These are phyloP conservation scores for Ceratobasidium sp. DNA, from an alignment of 1,284 basidiomycete genomes.

Conservation along the genomic window DNA sequence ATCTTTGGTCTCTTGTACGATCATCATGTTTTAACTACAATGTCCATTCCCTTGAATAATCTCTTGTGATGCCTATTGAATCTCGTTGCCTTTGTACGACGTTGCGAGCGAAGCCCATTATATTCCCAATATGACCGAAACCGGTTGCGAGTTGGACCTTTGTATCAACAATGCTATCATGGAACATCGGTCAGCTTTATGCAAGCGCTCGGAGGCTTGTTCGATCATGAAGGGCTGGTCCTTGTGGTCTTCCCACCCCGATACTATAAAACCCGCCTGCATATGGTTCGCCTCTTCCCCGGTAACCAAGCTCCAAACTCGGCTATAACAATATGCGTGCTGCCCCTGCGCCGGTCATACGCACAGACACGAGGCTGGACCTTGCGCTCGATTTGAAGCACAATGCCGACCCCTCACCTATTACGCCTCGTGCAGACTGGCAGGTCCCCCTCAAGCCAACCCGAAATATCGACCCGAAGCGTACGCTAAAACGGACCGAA, in stretches of 20 bases:
- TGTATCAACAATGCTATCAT: slow-evolving; percentile 17
- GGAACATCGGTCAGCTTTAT: not conserved
- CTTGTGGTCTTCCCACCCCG: slow-evolving; percentile 6
- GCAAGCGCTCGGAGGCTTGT: not conserved
- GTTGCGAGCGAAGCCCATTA: not conserved
- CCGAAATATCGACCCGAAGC: not conserved
- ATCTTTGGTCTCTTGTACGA: slow-evolving; percentile 30
- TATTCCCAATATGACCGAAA: slow-evolving; percentile 13
- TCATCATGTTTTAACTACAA: slow-evolving; percentile 38
- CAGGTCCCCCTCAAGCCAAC: not conserved
- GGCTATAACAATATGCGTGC: slow-evolving; percentile 18
- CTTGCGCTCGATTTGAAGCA: slow-evolving; percentile 35
- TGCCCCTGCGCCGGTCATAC: slow-evolving; percentile 19
- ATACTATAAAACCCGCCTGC: slow-evolving; percentile 8
- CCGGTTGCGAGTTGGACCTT: slow-evolving; percentile 17
- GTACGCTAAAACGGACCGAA: slow-evolving; percentile 29
- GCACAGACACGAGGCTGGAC: slow-evolving; percentile 37
- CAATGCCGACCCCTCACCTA: slow-evolving; percentile 7
- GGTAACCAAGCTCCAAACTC: slow-evolving; percentile 3
- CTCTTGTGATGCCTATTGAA: not conserved
- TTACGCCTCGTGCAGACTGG: slow-evolving; percentile 18
- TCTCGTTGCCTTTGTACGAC: not conserved
- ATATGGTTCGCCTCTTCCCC: not conserved
- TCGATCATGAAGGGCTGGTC: not conserved
- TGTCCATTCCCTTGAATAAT: slow-evolving; percentile 28